Evolutionary conservation across 2,329 filamentous ascomycete species (phyloP), one percentile per base, ranked within the genome.

Genomic region (Colletotrichum tofieldiae): DNA sequence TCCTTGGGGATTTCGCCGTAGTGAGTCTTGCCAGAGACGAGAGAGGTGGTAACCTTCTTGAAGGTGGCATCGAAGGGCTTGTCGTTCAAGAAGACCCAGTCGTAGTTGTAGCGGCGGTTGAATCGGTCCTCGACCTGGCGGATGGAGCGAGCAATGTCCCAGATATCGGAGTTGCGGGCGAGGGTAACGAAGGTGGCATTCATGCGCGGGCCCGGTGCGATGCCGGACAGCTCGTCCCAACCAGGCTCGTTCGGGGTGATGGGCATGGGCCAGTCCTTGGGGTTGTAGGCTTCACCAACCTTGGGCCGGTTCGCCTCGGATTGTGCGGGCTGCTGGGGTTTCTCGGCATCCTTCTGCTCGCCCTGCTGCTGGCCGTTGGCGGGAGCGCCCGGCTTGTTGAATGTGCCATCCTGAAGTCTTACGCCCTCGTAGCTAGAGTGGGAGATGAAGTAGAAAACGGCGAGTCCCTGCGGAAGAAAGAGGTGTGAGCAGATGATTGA

Each of bases 61-160:
- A 99, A 99, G 12, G 91, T 92, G 3, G 94, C 93, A 80, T 98
- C 93, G 79, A 99, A 99, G 0, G 95, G 94, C 82, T 95, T 91
- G 81, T 99, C 96, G 84, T 99, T 99, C 74, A 99, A 87, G 86
- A 99, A 99, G 65, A 99, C 96, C 97, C 97, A 99, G 81, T 98
- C 96, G 84, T 99, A 99, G 86, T 97, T 92, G 86, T 93, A 98
- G 78, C 96, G 93, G 79, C 92, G 91, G 86, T 99, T 99, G 91
- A 99, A 99, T 80, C 96, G 94, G 83, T 99, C 96, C 84, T 99
- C 96, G 68, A 99, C 92, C 80, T 98, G 94, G 68, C 96, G 94
- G 80, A 99, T 99, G 16, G 95, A 98, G 79, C 94, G 91, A 74
- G 95, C 94, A 80, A 99, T 98, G 62, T 99, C 96, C 96, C 96